A percentile compares a stretch with the other conserved stretches of the same genome.
Evolutionary conservation across 208 protist species (phyloP).

Genomic region (Acanthamoeba lenticulata): DNA sequence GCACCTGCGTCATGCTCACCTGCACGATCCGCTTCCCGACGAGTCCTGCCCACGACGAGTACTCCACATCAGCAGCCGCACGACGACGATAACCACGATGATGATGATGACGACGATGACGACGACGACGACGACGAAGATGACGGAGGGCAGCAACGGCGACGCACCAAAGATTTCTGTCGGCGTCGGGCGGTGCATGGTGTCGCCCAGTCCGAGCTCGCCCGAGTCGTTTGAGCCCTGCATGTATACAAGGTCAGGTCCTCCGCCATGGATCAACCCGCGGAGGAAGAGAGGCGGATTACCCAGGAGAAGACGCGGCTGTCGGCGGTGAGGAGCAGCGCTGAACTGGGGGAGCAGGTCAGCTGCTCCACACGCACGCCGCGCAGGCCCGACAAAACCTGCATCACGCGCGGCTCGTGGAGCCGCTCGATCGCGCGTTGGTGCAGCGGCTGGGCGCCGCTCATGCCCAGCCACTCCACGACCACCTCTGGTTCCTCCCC

Average conservation of each 20-base stretch:
- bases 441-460: not conserved
- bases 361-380: not conserved
- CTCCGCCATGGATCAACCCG: too few relatives aligned
- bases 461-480: not conserved
- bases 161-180: not conserved
- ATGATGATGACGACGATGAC: not conserved
- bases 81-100: not conserved
- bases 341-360: not conserved
- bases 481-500: not conserved
- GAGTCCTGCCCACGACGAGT: not conserved
- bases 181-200: not conserved
- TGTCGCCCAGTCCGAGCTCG: not conserved
- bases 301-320: constrained; percentile 18
- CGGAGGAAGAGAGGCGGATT: not conserved
- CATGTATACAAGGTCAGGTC: not conserved
- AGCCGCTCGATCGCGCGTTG: not conserved
- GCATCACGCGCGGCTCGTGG: not conserved
- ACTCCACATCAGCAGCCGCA: not conserved
- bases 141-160: too few relatives aligned
- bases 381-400: not conserved
- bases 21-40: not conserved
- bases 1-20: not conserved
- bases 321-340: not conserved
- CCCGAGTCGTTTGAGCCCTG: not conserved
- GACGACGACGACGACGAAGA: too few relatives aligned